A percentile compares a stretch with the other conserved stretches of the same genome.
These are phyloP conservation scores for Bruguiera sexangula DNA, from an alignment of 345 rosid species.

Conservation along the genomic window DNA sequence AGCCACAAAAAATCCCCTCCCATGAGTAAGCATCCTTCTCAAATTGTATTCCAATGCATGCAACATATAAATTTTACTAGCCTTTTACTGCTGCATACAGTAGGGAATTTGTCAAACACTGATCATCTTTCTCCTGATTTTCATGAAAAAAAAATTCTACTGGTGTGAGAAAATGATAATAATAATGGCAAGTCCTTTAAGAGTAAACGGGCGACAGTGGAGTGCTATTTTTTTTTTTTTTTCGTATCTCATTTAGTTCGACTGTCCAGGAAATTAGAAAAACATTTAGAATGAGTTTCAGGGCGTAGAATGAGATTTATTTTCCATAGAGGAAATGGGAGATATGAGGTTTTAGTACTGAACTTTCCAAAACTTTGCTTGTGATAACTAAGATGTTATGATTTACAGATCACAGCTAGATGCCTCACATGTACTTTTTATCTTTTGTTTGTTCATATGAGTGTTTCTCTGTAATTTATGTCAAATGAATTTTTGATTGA, in stretches of 20 bases:
- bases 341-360: background rate
- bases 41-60: constrained; percentile 1
- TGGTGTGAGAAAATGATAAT: too few species aligned
- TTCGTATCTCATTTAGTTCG: background rate
- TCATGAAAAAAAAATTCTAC: background rate
- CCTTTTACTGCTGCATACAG: background rate
- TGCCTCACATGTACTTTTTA: background rate
- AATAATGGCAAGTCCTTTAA: too few species aligned
- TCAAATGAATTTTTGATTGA: background rate
- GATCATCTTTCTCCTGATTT: background rate
- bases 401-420: background rate
- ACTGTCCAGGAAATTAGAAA: background rate
- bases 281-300: too few species aligned
- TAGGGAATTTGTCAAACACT: background rate
- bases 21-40: constrained; percentile 65
- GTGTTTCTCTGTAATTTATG: background rate
- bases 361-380: background rate
- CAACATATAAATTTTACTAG: background rate
- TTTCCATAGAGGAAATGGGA: background rate
- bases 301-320: background rate
- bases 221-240: too few species aligned
- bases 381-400: background rate
- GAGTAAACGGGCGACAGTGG: too few species aligned
- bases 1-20: constrained; percentile 77
- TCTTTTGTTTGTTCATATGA: background rate